Evolutionary conservation across 2,329 filamentous ascomycete genomes (phyloP).

Genomic region (Aureobasidium leucospermi): DNA sequence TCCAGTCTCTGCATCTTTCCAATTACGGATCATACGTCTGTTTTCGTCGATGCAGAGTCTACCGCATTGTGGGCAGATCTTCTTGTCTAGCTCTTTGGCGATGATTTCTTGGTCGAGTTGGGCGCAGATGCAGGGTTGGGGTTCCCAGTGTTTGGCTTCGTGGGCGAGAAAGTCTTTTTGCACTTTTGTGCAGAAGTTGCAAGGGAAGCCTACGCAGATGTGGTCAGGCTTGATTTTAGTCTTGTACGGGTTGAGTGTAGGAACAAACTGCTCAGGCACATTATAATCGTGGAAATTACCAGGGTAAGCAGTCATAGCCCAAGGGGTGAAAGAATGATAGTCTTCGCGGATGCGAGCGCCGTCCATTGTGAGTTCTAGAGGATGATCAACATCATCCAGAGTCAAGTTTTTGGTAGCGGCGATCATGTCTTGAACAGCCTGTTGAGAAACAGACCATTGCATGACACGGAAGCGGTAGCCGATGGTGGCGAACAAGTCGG

Average conservation of each 20-base stretch:
- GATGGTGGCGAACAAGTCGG: neutral
- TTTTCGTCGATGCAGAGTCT: neutral
- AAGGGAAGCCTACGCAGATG: neutral
- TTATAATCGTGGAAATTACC: neutral
- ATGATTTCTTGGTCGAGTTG: neutral
- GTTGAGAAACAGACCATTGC: neutral
- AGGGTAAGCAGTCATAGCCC: neutral
- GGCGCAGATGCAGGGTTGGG: neutral
- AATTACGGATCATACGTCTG: neutral
- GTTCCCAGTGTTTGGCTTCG: neutral
- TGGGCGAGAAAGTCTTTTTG: neutral
- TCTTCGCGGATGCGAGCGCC: neutral
- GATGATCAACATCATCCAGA: neutral
- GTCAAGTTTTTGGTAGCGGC: neutral
- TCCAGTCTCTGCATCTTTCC: neutral
- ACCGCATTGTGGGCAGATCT: neutral
- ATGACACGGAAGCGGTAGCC: neutral
- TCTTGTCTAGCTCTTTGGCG: neutral
- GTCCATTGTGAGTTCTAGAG: neutral
- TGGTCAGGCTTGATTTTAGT: neutral
- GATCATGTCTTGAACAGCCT: neutral
- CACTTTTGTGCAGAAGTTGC: slow-evolving; percentile 1
- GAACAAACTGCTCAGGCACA: neutral
- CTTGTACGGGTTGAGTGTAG: neutral
- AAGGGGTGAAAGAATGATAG: neutral